phyloP scores from a whole-genome alignment of 1,284 basidiomycete genomes.

The Heterobasidion parviporum region DNA sequence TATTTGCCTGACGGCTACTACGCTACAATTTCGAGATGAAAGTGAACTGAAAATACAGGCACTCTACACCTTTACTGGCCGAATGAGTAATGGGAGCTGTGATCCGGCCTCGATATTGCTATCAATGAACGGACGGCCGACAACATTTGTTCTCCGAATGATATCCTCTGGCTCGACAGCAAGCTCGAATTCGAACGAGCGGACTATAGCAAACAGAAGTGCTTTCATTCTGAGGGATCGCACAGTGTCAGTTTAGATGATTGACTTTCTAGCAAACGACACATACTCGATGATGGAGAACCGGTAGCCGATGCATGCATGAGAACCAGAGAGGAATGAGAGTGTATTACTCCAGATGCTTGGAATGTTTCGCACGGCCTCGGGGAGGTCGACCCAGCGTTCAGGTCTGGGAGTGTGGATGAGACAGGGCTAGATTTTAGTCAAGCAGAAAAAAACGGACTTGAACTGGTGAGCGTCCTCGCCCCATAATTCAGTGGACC shows the following conservation, averaged over 20 bases:
- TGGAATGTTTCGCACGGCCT: slow-evolving; percentile 35
- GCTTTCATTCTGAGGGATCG: slow-evolving; percentile 34
- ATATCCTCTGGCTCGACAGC: slow-evolving; percentile 33
- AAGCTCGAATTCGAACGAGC: slow-evolving; percentile 48
- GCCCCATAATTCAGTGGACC: slow-evolving; percentile 43
- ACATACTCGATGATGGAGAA: slow-evolving; percentile 59
- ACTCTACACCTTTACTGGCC: neutral
- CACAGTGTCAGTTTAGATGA: too few species aligned
- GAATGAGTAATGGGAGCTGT: slow-evolving; percentile 21
- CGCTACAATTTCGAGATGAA: too few species aligned
- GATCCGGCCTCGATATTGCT: slow-evolving; percentile 18
- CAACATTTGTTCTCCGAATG: slow-evolving; percentile 22
- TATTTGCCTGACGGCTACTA: too few species aligned
- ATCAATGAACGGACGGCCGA: slow-evolving; percentile 20
- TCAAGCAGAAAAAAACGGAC: slow-evolving; percentile 18
- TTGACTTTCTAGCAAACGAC: neutral
- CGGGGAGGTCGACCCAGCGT: slow-evolving; percentile 45
- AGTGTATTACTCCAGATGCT: slow-evolving; percentile 53
- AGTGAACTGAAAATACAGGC: too few species aligned
- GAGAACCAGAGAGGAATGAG: slow-evolving; percentile 53
- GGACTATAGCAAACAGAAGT: slow-evolving; percentile 48
- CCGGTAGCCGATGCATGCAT: slow-evolving; percentile 61
- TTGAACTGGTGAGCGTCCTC: slow-evolving; percentile 44
- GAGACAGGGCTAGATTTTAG: neutral
- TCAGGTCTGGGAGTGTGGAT: slow-evolving; percentile 34